Percentiles rank a stretch among this genome's conserved stretches.
phyloP scores from a whole-genome alignment of 495 filamentous ascomycete genomes.

The Thozetella sp. region DNA sequence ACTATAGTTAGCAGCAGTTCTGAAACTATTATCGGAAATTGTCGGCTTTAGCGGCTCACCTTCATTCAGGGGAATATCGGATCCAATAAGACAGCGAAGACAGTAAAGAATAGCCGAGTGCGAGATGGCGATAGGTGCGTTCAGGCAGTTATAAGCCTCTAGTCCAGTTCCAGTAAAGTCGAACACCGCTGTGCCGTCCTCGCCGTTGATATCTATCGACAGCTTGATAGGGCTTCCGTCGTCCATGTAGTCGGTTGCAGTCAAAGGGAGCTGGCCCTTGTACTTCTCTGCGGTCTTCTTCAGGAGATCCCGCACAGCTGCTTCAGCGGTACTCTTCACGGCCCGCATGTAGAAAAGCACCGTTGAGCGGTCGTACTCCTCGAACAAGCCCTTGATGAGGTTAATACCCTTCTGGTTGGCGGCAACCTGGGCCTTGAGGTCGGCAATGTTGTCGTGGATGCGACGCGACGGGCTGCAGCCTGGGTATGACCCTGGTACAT shows the following conservation, averaged over 20 bases:
- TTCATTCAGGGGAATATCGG: constrained; percentile 96
- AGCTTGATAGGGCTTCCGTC: constrained; percentile 87
- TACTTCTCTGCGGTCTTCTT: constrained; percentile 77
- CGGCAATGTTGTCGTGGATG: constrained; percentile 91
- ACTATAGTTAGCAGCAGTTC: not conserved
- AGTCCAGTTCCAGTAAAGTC: constrained; percentile 91
- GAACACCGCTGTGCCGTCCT: constrained; percentile 84
- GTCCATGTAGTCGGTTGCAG: constrained; percentile 87
- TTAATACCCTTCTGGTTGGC: constrained; percentile 96
- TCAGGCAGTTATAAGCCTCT: constrained; percentile 93
- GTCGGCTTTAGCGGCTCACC: constrained; percentile 39
- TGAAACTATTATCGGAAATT: not conserved
- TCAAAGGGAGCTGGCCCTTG: constrained; percentile 73
- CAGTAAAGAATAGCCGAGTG: constrained; percentile 97
- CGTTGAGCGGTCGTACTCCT: constrained; percentile 86
- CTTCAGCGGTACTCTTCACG: constrained; percentile 93
- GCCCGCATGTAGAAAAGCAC: constrained; percentile 96
- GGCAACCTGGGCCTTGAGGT: constrained; percentile 93
- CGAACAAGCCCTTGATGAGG: constrained; percentile 81
- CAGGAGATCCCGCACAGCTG: constrained; percentile 80
- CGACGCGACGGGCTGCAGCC: constrained; percentile 90
- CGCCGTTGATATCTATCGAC: constrained; percentile 77
- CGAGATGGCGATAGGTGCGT: constrained; percentile 91
- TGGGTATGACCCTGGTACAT: constrained; percentile 80
- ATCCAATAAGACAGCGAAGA: constrained; percentile 85